Evolutionary conservation across 1,284 basidiomycete species (phyloP).

Genomic region (Meira nashicola): DNA sequence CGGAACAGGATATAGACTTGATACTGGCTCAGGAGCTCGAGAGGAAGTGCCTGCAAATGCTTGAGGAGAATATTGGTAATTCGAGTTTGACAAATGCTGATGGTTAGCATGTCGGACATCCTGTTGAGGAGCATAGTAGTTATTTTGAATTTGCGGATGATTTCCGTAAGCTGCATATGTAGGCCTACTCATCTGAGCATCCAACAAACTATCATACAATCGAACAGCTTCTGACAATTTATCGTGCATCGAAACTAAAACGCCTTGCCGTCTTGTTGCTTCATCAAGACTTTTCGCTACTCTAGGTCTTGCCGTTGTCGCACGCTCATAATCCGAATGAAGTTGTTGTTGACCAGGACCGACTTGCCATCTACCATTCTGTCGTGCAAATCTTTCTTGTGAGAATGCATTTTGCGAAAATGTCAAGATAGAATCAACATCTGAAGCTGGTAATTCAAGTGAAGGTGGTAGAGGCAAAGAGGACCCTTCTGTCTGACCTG

Average conservation of each 20-base stretch:
- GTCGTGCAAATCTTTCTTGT: constrained; percentile 30
- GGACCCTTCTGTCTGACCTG: not conserved
- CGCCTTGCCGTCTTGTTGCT: constrained; percentile 76
- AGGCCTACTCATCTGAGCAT: constrained; percentile 64
- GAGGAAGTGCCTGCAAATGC: constrained; percentile 3
- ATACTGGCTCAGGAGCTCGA: not conserved
- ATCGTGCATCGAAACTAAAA: constrained; percentile 84
- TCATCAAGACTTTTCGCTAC: constrained; percentile 80
- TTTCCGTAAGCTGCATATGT: too few species aligned
- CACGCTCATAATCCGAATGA: constrained; percentile 74
- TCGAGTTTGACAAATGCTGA: not conserved
- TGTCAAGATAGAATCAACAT: constrained; percentile 47
- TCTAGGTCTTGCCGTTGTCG: constrained; percentile 73
- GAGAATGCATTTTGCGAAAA: constrained; percentile 43
- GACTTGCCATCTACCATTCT: constrained; percentile 14
- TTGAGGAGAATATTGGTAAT: too few species aligned
- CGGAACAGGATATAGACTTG: not conserved
- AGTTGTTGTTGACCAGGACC: constrained; percentile 20
- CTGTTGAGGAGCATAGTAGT: too few species aligned
- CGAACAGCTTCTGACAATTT: constrained; percentile 86
- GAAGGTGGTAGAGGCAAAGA: constrained; percentile 30
- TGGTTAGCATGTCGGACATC: not conserved
- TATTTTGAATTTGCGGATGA: too few species aligned
- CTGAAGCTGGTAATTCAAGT: constrained; percentile 39
- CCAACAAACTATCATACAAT: constrained; percentile 79